Percentiles rank a stretch among this genome's conserved stretches.
Conservation (phyloP, 2,329 filamentous ascomycete genomes). For the Calonectria pteridis region DNA sequence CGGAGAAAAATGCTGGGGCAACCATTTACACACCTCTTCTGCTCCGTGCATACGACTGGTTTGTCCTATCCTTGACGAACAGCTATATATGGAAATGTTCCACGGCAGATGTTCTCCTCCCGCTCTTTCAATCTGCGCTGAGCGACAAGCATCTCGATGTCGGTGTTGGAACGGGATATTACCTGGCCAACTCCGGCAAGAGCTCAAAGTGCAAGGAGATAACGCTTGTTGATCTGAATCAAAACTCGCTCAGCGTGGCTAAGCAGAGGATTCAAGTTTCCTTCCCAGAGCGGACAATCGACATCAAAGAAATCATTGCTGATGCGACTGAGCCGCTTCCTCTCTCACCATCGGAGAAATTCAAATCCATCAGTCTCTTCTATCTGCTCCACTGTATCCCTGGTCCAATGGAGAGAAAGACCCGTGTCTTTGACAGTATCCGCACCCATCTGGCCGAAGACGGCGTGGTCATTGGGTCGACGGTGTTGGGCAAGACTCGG, state of each 20-base stretch:
- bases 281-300: conserved; percentile 21
- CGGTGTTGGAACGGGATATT: conserved; percentile 56
- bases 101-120: conserved; percentile 45
- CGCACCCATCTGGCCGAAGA: conserved; percentile 31
- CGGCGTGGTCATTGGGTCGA: conserved; percentile 43
- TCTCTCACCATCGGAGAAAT: conserved; percentile 38
- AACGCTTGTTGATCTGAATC: conserved; percentile 53
- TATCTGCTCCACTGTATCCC: conserved; percentile 46
- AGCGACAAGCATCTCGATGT: conserved; percentile 54
- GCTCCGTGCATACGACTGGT: conserved; percentile 48
- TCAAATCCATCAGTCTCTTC: conserved; percentile 53
- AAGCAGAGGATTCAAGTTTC: conserved; percentile 39
- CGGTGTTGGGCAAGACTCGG: conserved; percentile 35
- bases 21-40: not conserved
- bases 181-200: conserved; percentile 46
- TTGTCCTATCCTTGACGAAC: conserved; percentile 52
- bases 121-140: conserved; percentile 51
- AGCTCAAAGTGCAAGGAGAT: conserved; percentile 40
- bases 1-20: conserved; percentile 42
- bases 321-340: conserved; percentile 52
- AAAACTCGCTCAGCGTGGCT: conserved; percentile 48
- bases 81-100: conserved; percentile 52
- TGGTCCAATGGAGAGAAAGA: conserved; percentile 35
- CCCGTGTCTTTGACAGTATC: conserved; percentile 28
- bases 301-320: conserved; percentile 49